Base-by-base conservation (phyloP, 768 basidiomycete genomes). In the Termitomyces sp. region DNA sequence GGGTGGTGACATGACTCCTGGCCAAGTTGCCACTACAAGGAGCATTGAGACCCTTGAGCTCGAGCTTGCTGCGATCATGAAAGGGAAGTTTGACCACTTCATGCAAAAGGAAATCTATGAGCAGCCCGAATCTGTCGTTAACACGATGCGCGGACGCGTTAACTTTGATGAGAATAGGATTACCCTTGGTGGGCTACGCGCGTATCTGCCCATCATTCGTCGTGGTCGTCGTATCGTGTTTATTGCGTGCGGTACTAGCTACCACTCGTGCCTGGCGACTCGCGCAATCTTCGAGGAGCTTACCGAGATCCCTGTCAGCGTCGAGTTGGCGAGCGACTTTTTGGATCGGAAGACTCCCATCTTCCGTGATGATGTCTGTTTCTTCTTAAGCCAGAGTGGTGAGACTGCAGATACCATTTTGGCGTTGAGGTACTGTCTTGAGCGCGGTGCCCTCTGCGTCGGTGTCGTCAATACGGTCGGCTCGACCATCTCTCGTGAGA, bases 101-200 rank as follows among this genome's bases (percentile, higher is more conserved):
- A 99, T 99, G 97, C 96, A 98, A 72, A 99, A 99, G 78, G 97
- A 99, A 73, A 98, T 98, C 65, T 98, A 94, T 78, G 92, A 98
- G 69, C 96, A 98, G 71, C 96, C 97, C 50, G 97, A 99, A 68
- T 96, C 94, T 28, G 97, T 98, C 60, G 94, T 98, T 74, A 99
- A 99, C 82, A 99, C 97, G 50, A 99, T 99, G 97, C 91, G 97
- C 83, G 97, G 97, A 59, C 94, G 97, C 64, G 91, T 99, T 78
- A 98, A 97, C 81, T 99, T 99, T 64, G 97, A 98, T 68, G 85
- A 80, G 53, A 83, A 91, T 73, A 81, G 80, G 61, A 91, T 99
- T 68, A 98, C 89, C 11, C 86, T 99, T 43, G 97, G 97, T 68
- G 97, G 97, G 40, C 80, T 99, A 59, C 91, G 94, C 59, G 89